A percentile compares a stretch with the other conserved stretches of the same genome.
Evolutionary conservation across 148 eudicot species (phyloP).

Genomic region (Vaccinium macrocarpon): DNA sequence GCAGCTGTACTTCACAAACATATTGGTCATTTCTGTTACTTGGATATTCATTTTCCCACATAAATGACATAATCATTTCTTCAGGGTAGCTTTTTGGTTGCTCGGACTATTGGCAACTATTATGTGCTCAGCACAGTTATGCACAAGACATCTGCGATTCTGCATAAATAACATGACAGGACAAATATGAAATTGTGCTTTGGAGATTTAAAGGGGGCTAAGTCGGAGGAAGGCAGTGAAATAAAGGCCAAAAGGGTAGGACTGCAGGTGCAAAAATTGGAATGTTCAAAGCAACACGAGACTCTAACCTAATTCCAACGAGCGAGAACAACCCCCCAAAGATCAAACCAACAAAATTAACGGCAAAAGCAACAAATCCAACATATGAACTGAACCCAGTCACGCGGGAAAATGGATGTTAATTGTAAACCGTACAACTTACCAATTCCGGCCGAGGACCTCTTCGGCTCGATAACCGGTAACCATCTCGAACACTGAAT

Average conservation of each 20-base stretch:
- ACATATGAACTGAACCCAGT: not conserved
- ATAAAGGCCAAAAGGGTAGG: not conserved
- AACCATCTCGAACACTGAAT: slow-evolving; percentile 82
- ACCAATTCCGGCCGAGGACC: slow-evolving; percentile 95
- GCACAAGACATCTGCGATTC: not conserved
- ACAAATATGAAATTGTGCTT: not conserved
- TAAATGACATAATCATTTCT: not conserved
- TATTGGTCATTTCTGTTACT: not conserved
- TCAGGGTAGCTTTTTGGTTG: not conserved
- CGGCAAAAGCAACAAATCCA: not conserved
- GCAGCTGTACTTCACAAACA: not conserved
- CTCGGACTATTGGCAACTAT: not conserved
- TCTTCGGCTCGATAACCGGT: slow-evolving; percentile 95
- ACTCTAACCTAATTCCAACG: not conserved
- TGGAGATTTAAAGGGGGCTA: not conserved
- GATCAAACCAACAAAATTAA: not conserved
- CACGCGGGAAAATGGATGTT: not conserved
- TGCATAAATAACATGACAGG: not conserved
- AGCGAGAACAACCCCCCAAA: not conserved
- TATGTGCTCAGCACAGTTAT: not conserved
- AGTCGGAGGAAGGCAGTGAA: not conserved
- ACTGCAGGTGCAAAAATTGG: not conserved
- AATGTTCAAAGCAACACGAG: not conserved
- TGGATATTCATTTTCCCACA: not conserved
- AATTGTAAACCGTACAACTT: slow-evolving; percentile 11